Base-by-base conservation (phyloP, 805 yeast species). In the Candida khao-thaluensis region DNA sequence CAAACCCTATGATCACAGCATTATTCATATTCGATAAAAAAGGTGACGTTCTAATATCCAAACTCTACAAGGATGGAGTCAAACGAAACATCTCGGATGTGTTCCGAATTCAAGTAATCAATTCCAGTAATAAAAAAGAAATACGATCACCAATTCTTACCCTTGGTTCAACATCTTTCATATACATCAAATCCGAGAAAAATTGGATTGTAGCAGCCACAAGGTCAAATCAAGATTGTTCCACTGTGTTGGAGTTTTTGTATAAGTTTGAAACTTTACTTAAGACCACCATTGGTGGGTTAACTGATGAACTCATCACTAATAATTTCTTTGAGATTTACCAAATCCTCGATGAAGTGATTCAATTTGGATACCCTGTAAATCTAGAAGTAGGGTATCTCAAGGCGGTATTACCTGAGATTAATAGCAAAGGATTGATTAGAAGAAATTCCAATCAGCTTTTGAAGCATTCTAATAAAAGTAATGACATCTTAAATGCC, bases 151-250 rank as follows among this genome's bases (percentile, higher is more conserved):
- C 74, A 8, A 65, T 69, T 27, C 64, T 91, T 30, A 93, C 98
- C 0, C 64, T 93, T 30, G 98, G 98, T 1, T 86, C 95, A 0
- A 93, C 98, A 0, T 83, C 96, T 0, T 93, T 91, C 56, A 72
- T 88, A 38, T 90, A 88, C 54, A 81, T 86, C 34, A 77, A 77
- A 47, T 68, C 74, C 20, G 71, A 71, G 10, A 66, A 72, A 36
- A 51, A 91, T 11, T 93, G 95, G 84, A 52, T 88, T 7, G 95
- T 90, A 8, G 95, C 90, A 0, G 89, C 90, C n/a, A 79, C 95
- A 1, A 74, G 97, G 45, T 82, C 88, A 30, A 93, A 91, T 56
- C 86, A 82, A 25, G 96, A 91, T 56, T 89, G 90, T 23, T 77
- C 89, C 1, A 59, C 79, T 3, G 76, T 90, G 1, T 77, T 89